Evolutionary conservation across 371 early-diverging fungal genomes (phyloP), one percentile per base, ranked within the genome.

Genomic region (Mortierella sp.): DNA sequence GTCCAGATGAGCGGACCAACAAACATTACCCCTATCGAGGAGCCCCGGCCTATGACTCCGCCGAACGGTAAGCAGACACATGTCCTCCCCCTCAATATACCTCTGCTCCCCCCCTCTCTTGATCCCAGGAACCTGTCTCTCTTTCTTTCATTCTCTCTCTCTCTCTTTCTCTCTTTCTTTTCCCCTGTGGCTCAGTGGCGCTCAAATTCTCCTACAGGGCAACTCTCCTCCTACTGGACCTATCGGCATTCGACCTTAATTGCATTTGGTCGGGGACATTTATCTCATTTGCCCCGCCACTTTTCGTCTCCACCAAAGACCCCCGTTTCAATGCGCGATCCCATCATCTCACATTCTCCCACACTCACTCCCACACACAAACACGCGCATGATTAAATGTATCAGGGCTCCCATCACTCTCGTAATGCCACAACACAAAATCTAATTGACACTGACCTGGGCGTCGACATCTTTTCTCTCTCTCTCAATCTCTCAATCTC

Each of bases 1-100:
- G 80, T 80, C 48, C 82, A 68, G 63, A 68, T 75, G 72, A 81
- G 70, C 51, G 75, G 71, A 6, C 68, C 71, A 2, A 75, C 55
- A 15, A 74, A 68, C 53, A 64, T 79, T 29, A 71, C 66, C n/a
- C 62, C 66, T 15, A 60, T 66, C 9, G 75, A 67, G 1, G 62
- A 68, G 12, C 60, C 67, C n/a, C 18, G 71, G 16, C 62, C 74
- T 1, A 70, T 68, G 64, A 66, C 74, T 16, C 74, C 81, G 23
- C 72, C 74, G 28, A 62, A 15, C 47, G 80, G 80, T 72, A 73
- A 69, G 72, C 37, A 45, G 11, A 23, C 30, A 29, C 50, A n/a
- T n/a, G n/a, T 23, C 16, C 53, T 28, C 43, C 26, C 28, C 28
- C 14, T 64, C 25, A 30, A 23, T 46, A 25, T 21, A 46, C 30